Evolutionary conservation across 2,329 filamentous ascomycete genomes (phyloP).

Genomic region (Fusarium sp.): DNA sequence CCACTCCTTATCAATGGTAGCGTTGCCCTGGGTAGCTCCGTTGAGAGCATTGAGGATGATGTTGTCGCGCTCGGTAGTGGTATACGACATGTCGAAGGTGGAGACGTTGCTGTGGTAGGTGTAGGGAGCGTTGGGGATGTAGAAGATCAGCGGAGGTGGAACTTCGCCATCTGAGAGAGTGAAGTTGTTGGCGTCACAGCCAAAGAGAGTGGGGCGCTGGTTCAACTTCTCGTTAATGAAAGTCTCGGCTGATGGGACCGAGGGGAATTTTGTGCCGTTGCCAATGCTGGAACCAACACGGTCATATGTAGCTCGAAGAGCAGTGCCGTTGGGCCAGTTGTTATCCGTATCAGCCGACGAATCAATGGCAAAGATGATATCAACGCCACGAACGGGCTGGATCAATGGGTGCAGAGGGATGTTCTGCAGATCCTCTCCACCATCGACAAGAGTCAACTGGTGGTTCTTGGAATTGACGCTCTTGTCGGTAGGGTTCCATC

Average conservation of each 20-base stretch:
- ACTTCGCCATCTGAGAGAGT: conserved; percentile 52
- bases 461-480: conserved; percentile 55
- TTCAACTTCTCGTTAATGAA: conserved; percentile 69
- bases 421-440: conserved; percentile 82
- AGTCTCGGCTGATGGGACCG: conserved; percentile 62
- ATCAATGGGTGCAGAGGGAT: conserved; percentile 76
- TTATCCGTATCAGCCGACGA: conserved; percentile 67
- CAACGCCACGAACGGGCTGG: conserved; percentile 59
- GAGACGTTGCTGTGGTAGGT: conserved; percentile 78
- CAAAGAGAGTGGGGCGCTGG: conserved; percentile 70
- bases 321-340: conserved; percentile 69
- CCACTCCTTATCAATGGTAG: conserved; percentile 79
- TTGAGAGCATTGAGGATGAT: conserved; percentile 90
- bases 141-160: conserved; percentile 77
- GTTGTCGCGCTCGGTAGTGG: conserved; percentile 72
- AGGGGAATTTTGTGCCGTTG: conserved; percentile 66
- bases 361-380: conserved; percentile 72
- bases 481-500: conserved; percentile 57
- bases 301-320: conserved; percentile 65
- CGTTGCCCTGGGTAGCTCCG: conserved; percentile 83
- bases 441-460: conserved; percentile 78
- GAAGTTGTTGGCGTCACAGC: conserved; percentile 63
- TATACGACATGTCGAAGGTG: conserved; percentile 76
- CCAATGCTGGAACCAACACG: conserved; percentile 59
- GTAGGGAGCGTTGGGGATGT: conserved; percentile 83